These are phyloP conservation scores for Erysimum cheiri DNA, from an alignment of 441 rosid species.

Conservation along the genomic window DNA sequence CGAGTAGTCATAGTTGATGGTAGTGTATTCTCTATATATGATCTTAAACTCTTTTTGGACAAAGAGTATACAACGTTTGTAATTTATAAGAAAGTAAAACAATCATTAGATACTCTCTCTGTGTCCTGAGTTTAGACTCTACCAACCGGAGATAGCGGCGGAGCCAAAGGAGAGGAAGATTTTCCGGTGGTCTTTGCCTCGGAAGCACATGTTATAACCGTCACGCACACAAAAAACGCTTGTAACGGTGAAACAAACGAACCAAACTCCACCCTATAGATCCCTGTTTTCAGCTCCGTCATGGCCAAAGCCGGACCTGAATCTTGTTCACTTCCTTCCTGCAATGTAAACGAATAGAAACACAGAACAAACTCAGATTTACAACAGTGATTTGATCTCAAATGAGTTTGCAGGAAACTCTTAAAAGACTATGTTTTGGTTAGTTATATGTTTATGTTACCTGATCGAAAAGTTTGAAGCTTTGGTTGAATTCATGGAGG, in stretches of 20 bases:
- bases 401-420: background rate
- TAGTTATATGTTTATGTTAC: slow-evolving; percentile 43
- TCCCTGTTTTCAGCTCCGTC: slow-evolving; percentile 61
- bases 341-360: slow-evolving; percentile 27
- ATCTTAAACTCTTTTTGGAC: background rate
- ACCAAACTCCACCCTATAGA: slow-evolving; percentile 67
- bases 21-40: background rate
- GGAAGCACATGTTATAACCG: slow-evolving; percentile 52
- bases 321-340: slow-evolving; percentile 56
- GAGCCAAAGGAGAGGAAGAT: slow-evolving; percentile 62
- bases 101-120: slow-evolving; percentile 9
- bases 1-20: too few species aligned
- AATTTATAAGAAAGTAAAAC: background rate
- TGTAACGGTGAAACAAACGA: slow-evolving; percentile 64
- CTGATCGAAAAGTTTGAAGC: slow-evolving; percentile 62
- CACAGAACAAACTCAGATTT: background rate
- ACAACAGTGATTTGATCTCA: background rate
- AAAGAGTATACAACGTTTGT: background rate
- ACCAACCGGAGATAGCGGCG: slow-evolving; percentile 83
- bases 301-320: slow-evolving; percentile 56
- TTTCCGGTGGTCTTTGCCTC: slow-evolving; percentile 49
- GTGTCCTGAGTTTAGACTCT: slow-evolving; percentile 48
- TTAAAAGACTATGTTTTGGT: background rate
- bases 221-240: slow-evolving; percentile 79
- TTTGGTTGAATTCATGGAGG: slow-evolving; percentile 40